Evolutionary conservation across 768 basidiomycete genomes (phyloP).

Genomic region (Pholiota conissans): DNA sequence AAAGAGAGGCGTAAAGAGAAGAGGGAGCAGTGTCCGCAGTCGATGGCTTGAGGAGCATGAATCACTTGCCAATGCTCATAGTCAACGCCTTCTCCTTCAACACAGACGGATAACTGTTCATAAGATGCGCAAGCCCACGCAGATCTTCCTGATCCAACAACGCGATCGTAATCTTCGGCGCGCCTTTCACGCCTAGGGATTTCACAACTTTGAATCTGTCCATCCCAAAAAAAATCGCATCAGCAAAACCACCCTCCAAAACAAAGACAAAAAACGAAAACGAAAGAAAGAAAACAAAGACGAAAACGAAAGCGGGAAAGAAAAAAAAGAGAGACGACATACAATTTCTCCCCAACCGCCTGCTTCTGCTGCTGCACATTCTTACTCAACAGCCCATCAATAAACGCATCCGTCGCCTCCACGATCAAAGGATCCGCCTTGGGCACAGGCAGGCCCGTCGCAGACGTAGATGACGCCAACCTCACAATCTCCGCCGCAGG

Average conservation of each 20-base stretch:
- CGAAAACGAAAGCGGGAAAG: constrained; percentile 5
- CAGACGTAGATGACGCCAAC: constrained; percentile 53
- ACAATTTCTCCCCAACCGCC: constrained; percentile 77
- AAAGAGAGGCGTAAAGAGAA: background rate
- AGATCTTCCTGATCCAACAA: constrained; percentile 87
- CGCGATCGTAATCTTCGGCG: constrained; percentile 85
- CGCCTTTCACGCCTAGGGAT: constrained; percentile 78
- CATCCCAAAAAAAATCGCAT: too few relatives aligned
- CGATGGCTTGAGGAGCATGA: too few relatives aligned
- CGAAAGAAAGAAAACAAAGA: constrained; percentile 7
- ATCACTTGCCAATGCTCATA: constrained; percentile 30
- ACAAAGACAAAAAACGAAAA: too few relatives aligned
- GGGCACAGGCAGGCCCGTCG: constrained; percentile 56
- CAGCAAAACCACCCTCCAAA: too few relatives aligned
- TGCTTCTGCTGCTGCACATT: constrained; percentile 71
- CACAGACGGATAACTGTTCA: constrained; percentile 83
- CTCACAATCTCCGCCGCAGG: constrained; percentile 76
- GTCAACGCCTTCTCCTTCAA: constrained; percentile 73
- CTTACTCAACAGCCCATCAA: constrained; percentile 60
- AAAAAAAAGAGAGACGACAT: constrained; percentile 22
- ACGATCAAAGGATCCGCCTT: constrained; percentile 72
- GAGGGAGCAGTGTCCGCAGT: too few relatives aligned
- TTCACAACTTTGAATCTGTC: constrained; percentile 63
- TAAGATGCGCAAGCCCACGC: constrained; percentile 77
- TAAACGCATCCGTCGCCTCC: constrained; percentile 70